Evolutionary conservation across 805 yeast species (phyloP).

Genomic region (Candida schatavii): DNA sequence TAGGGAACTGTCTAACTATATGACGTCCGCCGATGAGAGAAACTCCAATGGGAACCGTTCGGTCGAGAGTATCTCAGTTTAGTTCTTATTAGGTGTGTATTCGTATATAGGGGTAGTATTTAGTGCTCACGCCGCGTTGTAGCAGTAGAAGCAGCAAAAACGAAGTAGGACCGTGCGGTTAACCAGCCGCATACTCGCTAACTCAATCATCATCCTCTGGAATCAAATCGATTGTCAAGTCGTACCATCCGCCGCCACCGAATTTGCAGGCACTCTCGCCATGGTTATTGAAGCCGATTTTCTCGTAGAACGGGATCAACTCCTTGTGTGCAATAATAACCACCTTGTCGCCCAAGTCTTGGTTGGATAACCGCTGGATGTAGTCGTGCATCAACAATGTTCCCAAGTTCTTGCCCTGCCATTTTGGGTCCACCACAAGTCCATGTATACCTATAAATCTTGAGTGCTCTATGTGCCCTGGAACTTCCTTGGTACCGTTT

Average conservation of each 20-base stretch:
- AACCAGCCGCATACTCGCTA: too few species aligned
- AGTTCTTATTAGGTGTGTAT: too few species aligned
- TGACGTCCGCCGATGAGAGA: too few species aligned
- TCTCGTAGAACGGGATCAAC: constrained; percentile 72
- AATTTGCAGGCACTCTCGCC: constrained; percentile 62
- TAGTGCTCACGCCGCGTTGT: too few species aligned
- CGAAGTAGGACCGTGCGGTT: too few species aligned
- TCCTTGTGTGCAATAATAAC: constrained; percentile 69
- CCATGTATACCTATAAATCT: constrained; percentile 78
- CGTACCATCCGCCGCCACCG: constrained; percentile 63
- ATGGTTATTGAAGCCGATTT: constrained; percentile 70
- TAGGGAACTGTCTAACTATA: too few species aligned
- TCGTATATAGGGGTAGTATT: too few species aligned
- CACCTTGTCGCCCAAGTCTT: constrained; percentile 77
- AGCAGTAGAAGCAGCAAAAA: too few species aligned
- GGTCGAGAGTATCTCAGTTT: too few species aligned
- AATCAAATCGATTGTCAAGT: constrained; percentile 47
- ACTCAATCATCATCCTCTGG: constrained; percentile 38
- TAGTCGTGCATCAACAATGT: constrained; percentile 82
- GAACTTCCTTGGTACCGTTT: constrained; percentile 16
- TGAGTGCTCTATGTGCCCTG: constrained; percentile 77
- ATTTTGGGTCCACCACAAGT: constrained; percentile 70
- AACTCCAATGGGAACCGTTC: too few species aligned
- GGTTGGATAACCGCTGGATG: constrained; percentile 84
- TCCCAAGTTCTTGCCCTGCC: constrained; percentile 80